Conservation (phyloP, 352 stramenopile genomes). For the Phytophthora ramorum region DNA sequence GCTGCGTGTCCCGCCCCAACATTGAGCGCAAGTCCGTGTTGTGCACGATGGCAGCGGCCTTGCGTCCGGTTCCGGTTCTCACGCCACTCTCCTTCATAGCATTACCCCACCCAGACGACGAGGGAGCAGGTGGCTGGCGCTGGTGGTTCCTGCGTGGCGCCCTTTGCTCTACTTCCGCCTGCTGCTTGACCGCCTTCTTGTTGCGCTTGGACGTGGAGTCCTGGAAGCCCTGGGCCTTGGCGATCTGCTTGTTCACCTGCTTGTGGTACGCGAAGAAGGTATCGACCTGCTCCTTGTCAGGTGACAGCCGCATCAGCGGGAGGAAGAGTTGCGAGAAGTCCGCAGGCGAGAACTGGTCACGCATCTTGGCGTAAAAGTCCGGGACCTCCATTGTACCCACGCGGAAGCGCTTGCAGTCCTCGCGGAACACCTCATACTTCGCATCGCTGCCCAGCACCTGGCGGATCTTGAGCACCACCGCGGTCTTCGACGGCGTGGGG, state of each 20-base stretch:
- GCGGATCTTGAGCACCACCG: conserved; percentile 80
- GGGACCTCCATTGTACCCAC: conserved; percentile 60
- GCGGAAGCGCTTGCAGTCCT: conserved; percentile 79
- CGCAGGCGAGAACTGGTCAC: conserved; percentile 56
- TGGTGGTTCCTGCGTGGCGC: conserved; percentile 19
- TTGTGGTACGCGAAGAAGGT: conserved; percentile 72
- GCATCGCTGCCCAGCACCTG: conserved; percentile 78
- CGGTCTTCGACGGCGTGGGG: conserved; percentile 66
- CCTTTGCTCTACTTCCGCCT: conserved; percentile 30
- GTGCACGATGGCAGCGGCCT: conserved; percentile 60
- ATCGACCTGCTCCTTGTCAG: conserved; percentile 69
- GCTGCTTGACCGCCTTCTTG: conserved; percentile 45
- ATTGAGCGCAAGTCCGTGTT: conserved; percentile 62
- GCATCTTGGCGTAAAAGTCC: conserved; percentile 80
- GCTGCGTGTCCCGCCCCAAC: conserved; percentile 44
- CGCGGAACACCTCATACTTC: conserved; percentile 86
- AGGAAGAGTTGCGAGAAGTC: conserved; percentile 85
- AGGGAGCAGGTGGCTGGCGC: conserved; percentile 43
- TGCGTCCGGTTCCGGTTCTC: conserved; percentile 22
- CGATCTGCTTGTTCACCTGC: conserved; percentile 48
- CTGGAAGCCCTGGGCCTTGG: conserved; percentile 51
- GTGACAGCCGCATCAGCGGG: conserved; percentile 76
- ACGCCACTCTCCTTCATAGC: conserved; percentile 76
- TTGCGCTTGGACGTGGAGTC: conserved; percentile 52
- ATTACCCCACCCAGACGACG: conserved; percentile 72